phyloP scores from a whole-genome alignment of 108 stramenopile genomes.

The Nitzschia palea region DNA sequence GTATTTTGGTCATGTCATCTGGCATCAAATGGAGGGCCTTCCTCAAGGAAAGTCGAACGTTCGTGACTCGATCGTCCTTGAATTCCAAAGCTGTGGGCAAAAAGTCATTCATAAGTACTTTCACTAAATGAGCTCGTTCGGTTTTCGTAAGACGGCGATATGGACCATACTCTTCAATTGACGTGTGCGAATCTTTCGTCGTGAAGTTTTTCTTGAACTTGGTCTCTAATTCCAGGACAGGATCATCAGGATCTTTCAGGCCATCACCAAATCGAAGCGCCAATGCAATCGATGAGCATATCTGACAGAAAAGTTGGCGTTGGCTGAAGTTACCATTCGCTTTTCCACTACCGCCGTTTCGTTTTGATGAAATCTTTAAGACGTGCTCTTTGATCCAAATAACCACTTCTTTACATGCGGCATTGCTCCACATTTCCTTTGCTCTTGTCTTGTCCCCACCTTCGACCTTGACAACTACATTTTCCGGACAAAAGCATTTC shows the following conservation, averaged over 20 bases:
- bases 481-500: conserved; percentile 45
- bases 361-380: conserved; percentile 44
- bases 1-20: conserved; percentile 42
- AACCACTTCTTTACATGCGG: conserved; percentile 53
- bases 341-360: conserved; percentile 36
- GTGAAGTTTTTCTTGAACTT: conserved; percentile 21
- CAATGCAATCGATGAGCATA: conserved; percentile 65
- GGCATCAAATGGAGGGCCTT: conserved; percentile 76
- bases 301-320: conserved; percentile 75
- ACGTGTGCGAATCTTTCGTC: conserved; percentile 3
- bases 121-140: conserved; percentile 62
- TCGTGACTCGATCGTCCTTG: conserved; percentile 78
- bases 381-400: conserved; percentile 68
- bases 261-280: conserved; percentile 69
- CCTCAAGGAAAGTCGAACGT: conserved; percentile 74
- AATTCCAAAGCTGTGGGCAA: conserved; percentile 71
- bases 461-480: conserved; percentile 26
- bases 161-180: conserved; percentile 48
- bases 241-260: conserved; percentile 32
- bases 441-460: conserved; percentile 34
- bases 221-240: conserved; percentile 26
- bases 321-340: conserved; percentile 63
- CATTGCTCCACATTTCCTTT: conserved; percentile 24
- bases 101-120: conserved; percentile 56
- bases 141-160: conserved; percentile 54